phyloP scores from a whole-genome alignment of 2,329 filamentous ascomycete genomes.

The Eurotiales sp. region DNA sequence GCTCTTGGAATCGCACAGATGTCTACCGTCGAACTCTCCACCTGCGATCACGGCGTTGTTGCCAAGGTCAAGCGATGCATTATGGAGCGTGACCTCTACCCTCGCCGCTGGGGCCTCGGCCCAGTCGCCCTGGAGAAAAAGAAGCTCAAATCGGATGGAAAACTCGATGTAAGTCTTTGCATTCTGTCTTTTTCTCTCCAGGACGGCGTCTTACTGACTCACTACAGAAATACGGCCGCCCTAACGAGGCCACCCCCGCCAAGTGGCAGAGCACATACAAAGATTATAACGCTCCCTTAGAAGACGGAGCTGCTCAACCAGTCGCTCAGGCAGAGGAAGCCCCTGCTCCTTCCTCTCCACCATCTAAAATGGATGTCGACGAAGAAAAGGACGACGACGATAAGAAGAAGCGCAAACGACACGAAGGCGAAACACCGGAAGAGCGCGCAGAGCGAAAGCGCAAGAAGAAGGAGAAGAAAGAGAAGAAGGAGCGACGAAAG shows the following conservation, averaged over 20 bases:
- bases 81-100: conserved; percentile 99
- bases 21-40: conserved; percentile 95
- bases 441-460: conserved; percentile 48
- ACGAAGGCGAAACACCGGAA: conserved; percentile 53
- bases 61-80: conserved; percentile 99
- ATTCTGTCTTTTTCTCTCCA: not conserved
- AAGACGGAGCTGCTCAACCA: conserved; percentile 41
- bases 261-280: conserved; percentile 93
- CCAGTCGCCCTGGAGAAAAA: conserved; percentile 96
- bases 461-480: conserved; percentile 54
- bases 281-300: conserved; percentile 67
- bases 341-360: conserved; percentile 24
- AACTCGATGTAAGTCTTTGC: conserved; percentile 67
- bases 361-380: conserved; percentile 27
- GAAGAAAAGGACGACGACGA: conserved; percentile 45
- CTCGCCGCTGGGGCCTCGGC: conserved; percentile 91
- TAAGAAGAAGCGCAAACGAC: conserved; percentile 54
- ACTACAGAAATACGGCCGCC: conserved; percentile 77
- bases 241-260: conserved; percentile 88
- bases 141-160: conserved; percentile 97
- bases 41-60: conserved; percentile 95
- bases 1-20: conserved; percentile 95
- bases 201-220: conserved; percentile 29
- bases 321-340: conserved; percentile 42
- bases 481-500: conserved; percentile 69